Evolutionary conservation across 108 stramenopile genomes (phyloP).

Genomic region (Skeletonema marinoi): DNA sequence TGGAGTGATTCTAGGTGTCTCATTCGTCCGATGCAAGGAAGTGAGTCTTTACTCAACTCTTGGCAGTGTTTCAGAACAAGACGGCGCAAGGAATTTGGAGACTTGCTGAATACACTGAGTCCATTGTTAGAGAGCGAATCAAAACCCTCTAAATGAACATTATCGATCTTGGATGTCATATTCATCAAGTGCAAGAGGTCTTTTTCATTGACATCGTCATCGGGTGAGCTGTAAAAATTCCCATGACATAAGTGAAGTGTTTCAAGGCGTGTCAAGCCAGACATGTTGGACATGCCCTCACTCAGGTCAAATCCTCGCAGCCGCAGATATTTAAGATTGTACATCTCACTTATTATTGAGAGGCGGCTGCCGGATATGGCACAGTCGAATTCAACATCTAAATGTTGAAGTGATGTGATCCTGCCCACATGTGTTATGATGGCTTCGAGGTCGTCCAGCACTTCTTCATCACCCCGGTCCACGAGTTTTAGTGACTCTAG

Average conservation of each 20-base stretch:
- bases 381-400: conserved; percentile 40
- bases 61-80: conserved; percentile 43
- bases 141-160: conserved; percentile 43
- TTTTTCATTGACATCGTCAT: conserved; percentile 33
- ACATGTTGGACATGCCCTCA: conserved; percentile 22
- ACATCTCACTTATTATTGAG: conserved; percentile 17
- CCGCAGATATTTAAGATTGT: conserved; percentile 21
- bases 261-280: conserved; percentile 6
- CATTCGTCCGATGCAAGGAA: conserved; percentile 37
- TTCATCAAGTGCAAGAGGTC: conserved; percentile 30
- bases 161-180: conserved; percentile 14
- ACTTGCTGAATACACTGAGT: conserved; percentile 20
- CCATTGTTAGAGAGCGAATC: conserved; percentile 31
- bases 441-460: conserved; percentile 19
- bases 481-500: conserved; percentile 16
- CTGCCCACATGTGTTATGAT: conserved; percentile 14
- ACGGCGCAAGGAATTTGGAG: conserved; percentile 4
- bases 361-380: conserved; percentile 34
- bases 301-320: conserved; percentile 46
- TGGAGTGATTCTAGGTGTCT: conserved; percentile 30
- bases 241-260: conserved; percentile 43
- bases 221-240: conserved; percentile 44
- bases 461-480: conserved; percentile 14
- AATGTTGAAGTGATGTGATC: conserved; percentile 17
- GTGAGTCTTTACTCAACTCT: conserved; percentile 32